Conservation (phyloP, 371 early-diverging fungal genomes). For the Mucor saturninus region DNA sequence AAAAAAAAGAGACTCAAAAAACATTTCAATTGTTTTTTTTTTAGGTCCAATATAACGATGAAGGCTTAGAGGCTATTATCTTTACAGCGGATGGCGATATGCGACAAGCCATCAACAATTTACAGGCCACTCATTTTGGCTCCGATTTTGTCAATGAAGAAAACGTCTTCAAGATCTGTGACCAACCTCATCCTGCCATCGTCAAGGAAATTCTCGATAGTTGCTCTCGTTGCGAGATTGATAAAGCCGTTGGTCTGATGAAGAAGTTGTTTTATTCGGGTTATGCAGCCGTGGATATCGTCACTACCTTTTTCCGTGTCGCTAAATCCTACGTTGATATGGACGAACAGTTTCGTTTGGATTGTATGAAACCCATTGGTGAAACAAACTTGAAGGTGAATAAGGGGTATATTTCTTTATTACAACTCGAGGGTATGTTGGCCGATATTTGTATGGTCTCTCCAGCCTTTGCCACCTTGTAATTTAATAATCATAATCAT, state of each 20-base stretch:
- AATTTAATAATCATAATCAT: not conserved
- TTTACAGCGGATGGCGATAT: slow-evolving; percentile 99
- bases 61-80: slow-evolving; percentile 92
- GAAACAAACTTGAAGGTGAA: not conserved
- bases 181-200: slow-evolving; percentile 91
- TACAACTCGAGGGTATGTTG: slow-evolving; percentile 1
- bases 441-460: slow-evolving; percentile 1
- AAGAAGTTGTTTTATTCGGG: slow-evolving; percentile 81
- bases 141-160: slow-evolving; percentile 83
- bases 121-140: slow-evolving; percentile 92
- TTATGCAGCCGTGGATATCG: slow-evolving; percentile 89
- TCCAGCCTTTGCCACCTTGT: slow-evolving; percentile 5
- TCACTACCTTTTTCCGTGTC: slow-evolving; percentile 90
- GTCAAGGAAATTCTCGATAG: slow-evolving; percentile 73
- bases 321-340: slow-evolving; percentile 63
- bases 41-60: slow-evolving; percentile 80
- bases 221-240: slow-evolving; percentile 71
- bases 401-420: not conserved
- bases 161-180: slow-evolving; percentile 95
- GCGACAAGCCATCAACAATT: slow-evolving; percentile 98
- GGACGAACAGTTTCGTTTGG: slow-evolving; percentile 63
- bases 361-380: slow-evolving; percentile 76
- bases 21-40: not conserved
- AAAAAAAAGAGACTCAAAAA: too few species aligned
- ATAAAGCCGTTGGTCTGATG: slow-evolving; percentile 72